Evolutionary conservation across 1,284 basidiomycete species (phyloP), one percentile per base, ranked within the genome.

Genomic region (Tylopilus sp.): DNA sequence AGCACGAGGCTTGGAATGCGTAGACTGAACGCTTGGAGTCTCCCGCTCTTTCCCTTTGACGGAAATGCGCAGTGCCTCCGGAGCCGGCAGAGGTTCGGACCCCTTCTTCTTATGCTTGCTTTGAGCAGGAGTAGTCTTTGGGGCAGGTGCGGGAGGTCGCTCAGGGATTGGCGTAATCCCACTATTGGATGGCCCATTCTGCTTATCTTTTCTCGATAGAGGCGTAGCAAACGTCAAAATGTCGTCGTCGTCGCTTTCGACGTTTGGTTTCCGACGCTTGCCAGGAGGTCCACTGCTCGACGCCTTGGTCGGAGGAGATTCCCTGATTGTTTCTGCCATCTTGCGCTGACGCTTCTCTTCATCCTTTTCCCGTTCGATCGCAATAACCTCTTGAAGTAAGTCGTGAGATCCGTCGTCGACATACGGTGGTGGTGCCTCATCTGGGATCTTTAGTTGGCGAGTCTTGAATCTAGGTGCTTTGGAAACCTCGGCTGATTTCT

Each of bases 391-490:
- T 61, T 89, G 86, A 3, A 89, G 71, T 37, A 90, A 72, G 59
- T 90, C 87, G 54, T 84, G 79, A 21, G 83, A 85, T 11, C 83
- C 86, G 64, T 89, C 86, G 55, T 88, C 86, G 38, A 85, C 77
- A 59, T 80, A 81, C 4, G 79, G 73, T 5, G 83, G 81, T 3
- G 82, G 80, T 1, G 80, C 81, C 11, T 74, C 73, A 45, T 82
- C 79, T 51, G 65, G 63, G 39, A 70, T 69, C 54, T 75, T 75
- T 1, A 72, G 65, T 58, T 81, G 81, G 53, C 71, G 72, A 28
- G 62, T 58, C 58, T 80, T 84, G 19, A 66, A 57, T 49, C 69
- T 65, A 7, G 67, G 59, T 38, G 59, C 41, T 52, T 67, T 67
- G 23, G 60, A 45, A 43, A 52, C 55, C 46, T 63, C 72, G 8